A percentile compares a stretch with the other conserved stretches of the same genome.
phyloP scores from a whole-genome alignment of 2,329 filamentous ascomycete species.

The Coniochaeta sp. region DNA sequence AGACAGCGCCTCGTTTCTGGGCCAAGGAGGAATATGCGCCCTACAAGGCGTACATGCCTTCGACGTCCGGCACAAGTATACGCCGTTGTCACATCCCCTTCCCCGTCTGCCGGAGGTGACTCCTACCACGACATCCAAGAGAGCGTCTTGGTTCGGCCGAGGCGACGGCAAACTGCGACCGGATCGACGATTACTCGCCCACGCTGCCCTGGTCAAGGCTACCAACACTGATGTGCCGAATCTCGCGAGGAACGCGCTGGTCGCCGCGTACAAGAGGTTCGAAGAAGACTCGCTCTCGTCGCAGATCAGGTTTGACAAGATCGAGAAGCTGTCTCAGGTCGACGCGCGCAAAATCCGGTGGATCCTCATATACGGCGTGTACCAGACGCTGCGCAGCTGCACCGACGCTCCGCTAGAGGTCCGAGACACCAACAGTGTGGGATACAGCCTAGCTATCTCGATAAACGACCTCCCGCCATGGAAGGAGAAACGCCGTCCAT shows the following conservation, averaged over 20 bases:
- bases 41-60: slow-evolving; percentile 62
- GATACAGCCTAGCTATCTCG: slow-evolving; percentile 47
- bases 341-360: slow-evolving; percentile 73
- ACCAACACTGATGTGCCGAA: slow-evolving; percentile 34
- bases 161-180: slow-evolving; percentile 32
- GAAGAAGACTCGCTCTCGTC: slow-evolving; percentile 50
- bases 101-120: slow-evolving; percentile 54
- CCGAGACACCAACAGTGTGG: slow-evolving; percentile 42
- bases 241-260: slow-evolving; percentile 44
- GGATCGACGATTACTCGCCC: slow-evolving; percentile 39
- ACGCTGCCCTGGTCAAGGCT: slow-evolving; percentile 44
- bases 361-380: slow-evolving; percentile 65
- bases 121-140: slow-evolving; percentile 17
- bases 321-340: slow-evolving; percentile 47
- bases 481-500: slow-evolving; percentile 21
- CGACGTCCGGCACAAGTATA: slow-evolving; percentile 51
- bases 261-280: slow-evolving; percentile 62
- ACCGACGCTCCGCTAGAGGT: slow-evolving; percentile 56
- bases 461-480: slow-evolving; percentile 37
- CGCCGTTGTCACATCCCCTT: slow-evolving; percentile 54
- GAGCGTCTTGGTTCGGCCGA: slow-evolving; percentile 32
- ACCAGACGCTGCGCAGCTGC: slow-evolving; percentile 64
- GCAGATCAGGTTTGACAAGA: slow-evolving; percentile 45
- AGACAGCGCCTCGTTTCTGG: slow-evolving; percentile 41
- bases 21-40: slow-evolving; percentile 62